Evolutionary conservation across 371 early-diverging fungal species (phyloP).

Genomic region (Enteropsectra breve): DNA sequence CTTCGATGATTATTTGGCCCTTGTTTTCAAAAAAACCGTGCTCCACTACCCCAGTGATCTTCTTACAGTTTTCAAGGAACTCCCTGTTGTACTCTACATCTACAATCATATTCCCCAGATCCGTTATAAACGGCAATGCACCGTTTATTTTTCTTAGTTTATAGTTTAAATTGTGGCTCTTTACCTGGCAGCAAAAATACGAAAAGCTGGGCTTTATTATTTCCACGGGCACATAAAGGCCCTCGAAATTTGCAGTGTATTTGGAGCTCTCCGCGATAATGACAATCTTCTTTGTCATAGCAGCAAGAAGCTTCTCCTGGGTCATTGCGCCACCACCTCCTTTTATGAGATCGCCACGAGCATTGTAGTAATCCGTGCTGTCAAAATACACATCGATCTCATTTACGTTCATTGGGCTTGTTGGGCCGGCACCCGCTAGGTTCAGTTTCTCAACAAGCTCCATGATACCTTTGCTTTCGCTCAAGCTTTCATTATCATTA

Average conservation of each 20-base stretch:
- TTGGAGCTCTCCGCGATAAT: slow-evolving; percentile 52
- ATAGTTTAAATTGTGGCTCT: neutral
- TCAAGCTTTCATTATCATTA: no score
- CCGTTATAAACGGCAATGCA: slow-evolving; percentile 42
- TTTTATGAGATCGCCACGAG: slow-evolving; percentile 47
- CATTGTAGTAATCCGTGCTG: slow-evolving; percentile 54
- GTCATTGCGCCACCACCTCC: slow-evolving; percentile 54
- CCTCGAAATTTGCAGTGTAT: slow-evolving; percentile 37
- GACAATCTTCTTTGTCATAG: slow-evolving; percentile 29
- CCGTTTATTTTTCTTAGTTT: slow-evolving; percentile 1
- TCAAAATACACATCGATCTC: slow-evolving; percentile 57
- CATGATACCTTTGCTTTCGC: no score
- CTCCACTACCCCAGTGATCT: slow-evolving; percentile 54
- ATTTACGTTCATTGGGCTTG: neutral
- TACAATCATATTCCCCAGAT: slow-evolving; percentile 52
- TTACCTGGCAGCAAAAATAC: slow-evolving; percentile 5
- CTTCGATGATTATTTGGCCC: slow-evolving; percentile 13
- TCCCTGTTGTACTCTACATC: slow-evolving; percentile 42
- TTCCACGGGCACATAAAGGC: slow-evolving; percentile 51
- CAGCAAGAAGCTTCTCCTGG: slow-evolving; percentile 48
- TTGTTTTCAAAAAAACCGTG: slow-evolving; percentile 47
- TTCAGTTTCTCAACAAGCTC: no score
- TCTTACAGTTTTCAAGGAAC: slow-evolving; percentile 34
- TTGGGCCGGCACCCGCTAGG: no score
- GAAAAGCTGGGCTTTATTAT: slow-evolving; percentile 23